Conservation (phyloP, 2,329 filamentous ascomycete genomes). For the Rhynchosporium graminicola region DNA sequence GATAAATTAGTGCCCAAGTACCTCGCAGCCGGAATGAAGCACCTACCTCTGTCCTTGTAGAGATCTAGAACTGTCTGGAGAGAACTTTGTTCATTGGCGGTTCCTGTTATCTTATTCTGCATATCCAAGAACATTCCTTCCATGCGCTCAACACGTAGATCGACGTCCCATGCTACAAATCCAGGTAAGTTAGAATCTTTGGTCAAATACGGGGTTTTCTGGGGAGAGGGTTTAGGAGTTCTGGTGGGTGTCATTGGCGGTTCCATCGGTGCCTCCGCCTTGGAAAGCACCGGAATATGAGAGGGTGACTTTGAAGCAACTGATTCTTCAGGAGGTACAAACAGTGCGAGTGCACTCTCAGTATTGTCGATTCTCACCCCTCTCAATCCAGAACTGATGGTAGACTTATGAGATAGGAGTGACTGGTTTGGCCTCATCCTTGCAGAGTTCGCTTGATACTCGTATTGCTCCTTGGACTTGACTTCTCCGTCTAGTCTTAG, state of each 20-base stretch:
- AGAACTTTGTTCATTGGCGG: constrained; percentile 65
- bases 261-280: constrained; percentile 31
- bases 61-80: constrained; percentile 74
- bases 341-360: constrained; percentile 36
- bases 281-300: constrained; percentile 39
- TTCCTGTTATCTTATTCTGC: constrained; percentile 69
- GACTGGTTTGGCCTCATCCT: constrained; percentile 20
- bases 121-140: constrained; percentile 73
- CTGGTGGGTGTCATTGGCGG: constrained; percentile 43
- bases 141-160: constrained; percentile 73
- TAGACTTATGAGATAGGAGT: constrained; percentile 30
- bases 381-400: constrained; percentile 27
- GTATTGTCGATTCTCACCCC: constrained; percentile 30
- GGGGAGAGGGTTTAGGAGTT: constrained; percentile 43
- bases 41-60: constrained; percentile 62
- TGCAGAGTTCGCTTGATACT: constrained; percentile 30
- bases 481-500: constrained; percentile 37
- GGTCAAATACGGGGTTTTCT: constrained; percentile 60
- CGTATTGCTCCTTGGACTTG: constrained; percentile 17
- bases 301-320: constrained; percentile 40
- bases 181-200: constrained; percentile 70
- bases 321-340: constrained; percentile 30
- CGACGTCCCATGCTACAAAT: constrained; percentile 76
- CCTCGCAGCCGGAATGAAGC: background rate
- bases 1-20: constrained; percentile 17